Conservation (phyloP, 2,329 filamentous ascomycete species). For the Elsinoe arachidis region DNA sequence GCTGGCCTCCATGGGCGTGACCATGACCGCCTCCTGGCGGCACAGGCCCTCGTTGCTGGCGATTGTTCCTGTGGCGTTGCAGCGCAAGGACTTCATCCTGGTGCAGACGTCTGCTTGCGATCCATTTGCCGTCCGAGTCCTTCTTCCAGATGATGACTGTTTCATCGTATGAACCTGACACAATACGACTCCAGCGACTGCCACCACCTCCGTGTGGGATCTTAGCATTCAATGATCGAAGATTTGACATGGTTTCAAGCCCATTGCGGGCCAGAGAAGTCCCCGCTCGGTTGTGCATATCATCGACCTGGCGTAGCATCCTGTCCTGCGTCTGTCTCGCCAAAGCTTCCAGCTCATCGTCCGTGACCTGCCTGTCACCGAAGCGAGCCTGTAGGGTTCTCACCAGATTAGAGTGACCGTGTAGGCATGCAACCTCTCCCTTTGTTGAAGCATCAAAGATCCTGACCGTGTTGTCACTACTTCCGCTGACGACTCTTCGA, state of each 20-base stretch:
- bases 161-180: constrained; percentile 94
- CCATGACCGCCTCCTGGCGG: constrained; percentile 3
- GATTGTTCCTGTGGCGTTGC: neutral
- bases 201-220: constrained; percentile 86
- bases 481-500: constrained; percentile 85
- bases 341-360: constrained; percentile 62
- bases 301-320: neutral
- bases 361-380: constrained; percentile 74
- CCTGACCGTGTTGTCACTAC: constrained; percentile 90
- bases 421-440: constrained; percentile 79
- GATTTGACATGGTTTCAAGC: constrained; percentile 28
- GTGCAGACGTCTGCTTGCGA: constrained; percentile 54
- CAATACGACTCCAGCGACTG: constrained; percentile 83
- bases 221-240: constrained; percentile 64
- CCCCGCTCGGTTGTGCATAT: neutral
- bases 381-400: constrained; percentile 93
- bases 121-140: constrained; percentile 73
- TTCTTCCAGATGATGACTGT: constrained; percentile 92
- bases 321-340: constrained; percentile 40
- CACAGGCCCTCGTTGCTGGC: neutral
- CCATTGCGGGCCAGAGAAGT: neutral
- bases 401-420: constrained; percentile 75
- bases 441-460: constrained; percentile 84
- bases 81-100: constrained; percentile 21
- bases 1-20: constrained; percentile 9